These are phyloP conservation scores for Mrakia gelida DNA, from an alignment of 768 basidiomycete species.

Conservation along the genomic window DNA sequence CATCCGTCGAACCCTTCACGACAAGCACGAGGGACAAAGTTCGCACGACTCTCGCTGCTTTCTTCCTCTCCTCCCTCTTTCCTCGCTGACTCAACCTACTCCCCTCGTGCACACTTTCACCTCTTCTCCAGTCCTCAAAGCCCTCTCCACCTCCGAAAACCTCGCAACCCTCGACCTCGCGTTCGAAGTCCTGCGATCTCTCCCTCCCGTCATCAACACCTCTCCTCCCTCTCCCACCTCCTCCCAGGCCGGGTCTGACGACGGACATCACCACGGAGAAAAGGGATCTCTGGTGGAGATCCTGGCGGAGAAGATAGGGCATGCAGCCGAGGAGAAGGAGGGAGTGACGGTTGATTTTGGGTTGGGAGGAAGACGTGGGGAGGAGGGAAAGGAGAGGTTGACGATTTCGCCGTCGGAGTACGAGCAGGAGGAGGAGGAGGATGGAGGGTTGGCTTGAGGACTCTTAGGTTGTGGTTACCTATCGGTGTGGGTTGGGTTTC, in stretches of 20 bases:
- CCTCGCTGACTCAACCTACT: not conserved
- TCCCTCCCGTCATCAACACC: not conserved
- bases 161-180: not conserved
- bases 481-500: not conserved
- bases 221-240: not conserved
- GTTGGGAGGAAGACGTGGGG: not conserved
- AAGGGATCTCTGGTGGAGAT: not conserved
- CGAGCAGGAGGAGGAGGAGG: not conserved
- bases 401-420: not conserved
- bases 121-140: conserved; percentile 15
- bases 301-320: not conserved
- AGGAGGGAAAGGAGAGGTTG: not conserved
- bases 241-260: not conserved
- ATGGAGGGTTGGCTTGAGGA: not conserved
- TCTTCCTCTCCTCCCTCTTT: not conserved
- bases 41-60: not conserved
- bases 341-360: not conserved
- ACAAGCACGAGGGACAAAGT: conserved; percentile 34
- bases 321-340: not conserved
- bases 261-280: not conserved
- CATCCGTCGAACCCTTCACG: conserved; percentile 68
- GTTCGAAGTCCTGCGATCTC: not conserved
- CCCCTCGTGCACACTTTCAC: too few species aligned
- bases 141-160: conserved; percentile 12
- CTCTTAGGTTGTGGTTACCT: not conserved